Evolutionary conservation across 768 basidiomycete genomes (phyloP).

Genomic region (Tylopilus vinaceipallidus): DNA sequence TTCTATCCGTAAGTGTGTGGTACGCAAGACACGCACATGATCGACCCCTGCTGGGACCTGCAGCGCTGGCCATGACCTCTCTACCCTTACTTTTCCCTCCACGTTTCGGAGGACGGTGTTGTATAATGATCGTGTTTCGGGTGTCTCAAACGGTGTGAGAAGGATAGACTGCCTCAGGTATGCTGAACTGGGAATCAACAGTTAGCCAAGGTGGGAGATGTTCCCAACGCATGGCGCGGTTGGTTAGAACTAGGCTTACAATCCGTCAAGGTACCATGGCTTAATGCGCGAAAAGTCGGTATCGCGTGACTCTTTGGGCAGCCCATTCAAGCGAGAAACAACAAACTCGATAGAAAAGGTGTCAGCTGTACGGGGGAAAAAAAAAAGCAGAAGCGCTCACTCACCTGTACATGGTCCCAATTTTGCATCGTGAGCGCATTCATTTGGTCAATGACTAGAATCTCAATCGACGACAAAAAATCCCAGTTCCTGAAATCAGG

Average conservation of each 20-base stretch:
- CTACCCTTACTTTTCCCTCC: slow-evolving; percentile 74
- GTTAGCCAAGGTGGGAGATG: too few relatives aligned
- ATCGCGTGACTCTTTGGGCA: slow-evolving; percentile 92
- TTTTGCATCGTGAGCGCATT: slow-evolving; percentile 97
- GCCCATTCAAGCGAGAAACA: slow-evolving; percentile 77
- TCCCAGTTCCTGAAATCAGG: slow-evolving; percentile 66
- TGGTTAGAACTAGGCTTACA: slow-evolving; percentile 54
- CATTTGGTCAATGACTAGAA: slow-evolving; percentile 88
- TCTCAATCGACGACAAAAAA: slow-evolving; percentile 90
- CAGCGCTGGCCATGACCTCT: slow-evolving; percentile 68
- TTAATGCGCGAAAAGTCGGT: slow-evolving; percentile 96
- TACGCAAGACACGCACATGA: slow-evolving; percentile 49
- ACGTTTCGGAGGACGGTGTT: slow-evolving; percentile 77
- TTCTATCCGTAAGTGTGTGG: neutral
- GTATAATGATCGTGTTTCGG: slow-evolving; percentile 82
- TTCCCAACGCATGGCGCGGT: slow-evolving; percentile 41
- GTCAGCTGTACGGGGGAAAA: neutral
- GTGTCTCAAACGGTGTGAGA: slow-evolving; percentile 83
- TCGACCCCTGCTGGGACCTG: slow-evolving; percentile 81
- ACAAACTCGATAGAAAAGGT: slow-evolving; percentile 59
- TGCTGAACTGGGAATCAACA: slow-evolving; percentile 51
- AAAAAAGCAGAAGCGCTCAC: slow-evolving; percentile 12
- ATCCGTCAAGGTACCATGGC: slow-evolving; percentile 95
- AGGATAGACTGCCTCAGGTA: slow-evolving; percentile 90
- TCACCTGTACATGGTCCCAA: slow-evolving; percentile 95